Percentiles rank a stretch among this genome's conserved stretches.
These are phyloP conservation scores for Clarireedia homoeocarpa DNA, from an alignment of 2,329 filamentous ascomycete genomes.

Conservation along the genomic window DNA sequence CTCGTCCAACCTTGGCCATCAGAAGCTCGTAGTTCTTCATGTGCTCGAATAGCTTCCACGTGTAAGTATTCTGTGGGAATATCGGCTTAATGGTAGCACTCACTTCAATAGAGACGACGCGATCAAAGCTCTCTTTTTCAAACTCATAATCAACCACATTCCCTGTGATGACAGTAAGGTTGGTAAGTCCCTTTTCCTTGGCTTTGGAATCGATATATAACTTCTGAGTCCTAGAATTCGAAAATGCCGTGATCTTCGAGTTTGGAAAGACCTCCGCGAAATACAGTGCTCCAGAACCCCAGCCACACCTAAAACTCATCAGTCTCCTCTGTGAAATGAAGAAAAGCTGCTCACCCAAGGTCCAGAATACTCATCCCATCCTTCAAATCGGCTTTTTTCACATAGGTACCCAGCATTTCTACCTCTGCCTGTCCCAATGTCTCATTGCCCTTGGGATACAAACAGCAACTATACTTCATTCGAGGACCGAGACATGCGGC, in stretches of 20 bases:
- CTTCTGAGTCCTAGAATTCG: constrained; percentile 63
- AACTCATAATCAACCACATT: constrained; percentile 62
- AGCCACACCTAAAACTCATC: constrained; percentile 47
- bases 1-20: constrained; percentile 52
- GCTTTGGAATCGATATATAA: constrained; percentile 56
- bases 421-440: constrained; percentile 59
- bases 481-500: constrained; percentile 53
- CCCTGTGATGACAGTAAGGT: constrained; percentile 57
- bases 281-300: constrained; percentile 58
- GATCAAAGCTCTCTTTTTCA: constrained; percentile 47
- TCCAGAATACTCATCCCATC: constrained; percentile 30
- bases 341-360: constrained; percentile 15
- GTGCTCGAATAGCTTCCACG: constrained; percentile 58
- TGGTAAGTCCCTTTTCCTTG: constrained; percentile 45
- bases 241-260: constrained; percentile 57
- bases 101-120: constrained; percentile 57
- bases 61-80: constrained; percentile 5
- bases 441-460: constrained; percentile 55
- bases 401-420: constrained; percentile 56
- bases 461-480: constrained; percentile 66
- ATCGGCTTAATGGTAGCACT: constrained; percentile 5
- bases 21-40: constrained; percentile 69
- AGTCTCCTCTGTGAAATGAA: not conserved
- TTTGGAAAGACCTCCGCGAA: constrained; percentile 58
- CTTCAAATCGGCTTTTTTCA: constrained; percentile 43